A percentile compares a stretch with the other conserved stretches of the same genome.
Conservation (phyloP, 805 yeast genomes). For the Spathaspora girioi region DNA sequence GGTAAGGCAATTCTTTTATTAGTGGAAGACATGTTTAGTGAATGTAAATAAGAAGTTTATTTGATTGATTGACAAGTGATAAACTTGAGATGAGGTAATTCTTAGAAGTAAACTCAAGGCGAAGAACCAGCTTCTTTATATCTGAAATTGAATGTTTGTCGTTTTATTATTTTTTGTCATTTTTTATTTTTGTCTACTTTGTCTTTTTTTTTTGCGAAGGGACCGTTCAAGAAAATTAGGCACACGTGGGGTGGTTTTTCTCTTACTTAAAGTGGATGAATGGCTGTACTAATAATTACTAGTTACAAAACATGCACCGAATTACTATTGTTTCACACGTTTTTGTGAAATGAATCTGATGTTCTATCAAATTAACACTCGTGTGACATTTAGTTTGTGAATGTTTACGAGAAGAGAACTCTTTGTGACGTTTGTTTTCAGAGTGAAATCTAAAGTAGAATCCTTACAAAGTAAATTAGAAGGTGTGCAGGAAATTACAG, state of each 20-base stretch:
- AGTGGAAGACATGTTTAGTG: constrained; percentile 27
- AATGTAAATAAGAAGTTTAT: not conserved
- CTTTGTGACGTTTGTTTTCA: too few species aligned
- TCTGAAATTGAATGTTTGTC: not conserved
- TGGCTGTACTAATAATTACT: not conserved
- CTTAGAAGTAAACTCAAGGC: not conserved
- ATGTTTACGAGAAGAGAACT: not conserved
- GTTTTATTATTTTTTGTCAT: not conserved
- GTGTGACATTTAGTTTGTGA: not conserved
- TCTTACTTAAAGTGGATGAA: not conserved
- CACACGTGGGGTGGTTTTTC: not conserved
- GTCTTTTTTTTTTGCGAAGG: not conserved
- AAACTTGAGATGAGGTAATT: not conserved
- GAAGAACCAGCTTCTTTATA: not conserved
- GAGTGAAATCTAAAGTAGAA: too few species aligned
- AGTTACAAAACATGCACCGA: not conserved
- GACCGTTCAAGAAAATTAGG: not conserved
- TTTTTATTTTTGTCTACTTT: not conserved
- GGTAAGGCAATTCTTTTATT: constrained; percentile 93
- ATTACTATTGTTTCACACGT: not conserved
- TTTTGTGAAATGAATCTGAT: not conserved
- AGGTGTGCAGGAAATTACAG: not conserved
- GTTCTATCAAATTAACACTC: not conserved
- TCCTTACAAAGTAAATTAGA: not conserved
- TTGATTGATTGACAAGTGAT: not conserved